Conservation (phyloP, 306 rosid genomes). For the Begonia masoniana region DNA sequence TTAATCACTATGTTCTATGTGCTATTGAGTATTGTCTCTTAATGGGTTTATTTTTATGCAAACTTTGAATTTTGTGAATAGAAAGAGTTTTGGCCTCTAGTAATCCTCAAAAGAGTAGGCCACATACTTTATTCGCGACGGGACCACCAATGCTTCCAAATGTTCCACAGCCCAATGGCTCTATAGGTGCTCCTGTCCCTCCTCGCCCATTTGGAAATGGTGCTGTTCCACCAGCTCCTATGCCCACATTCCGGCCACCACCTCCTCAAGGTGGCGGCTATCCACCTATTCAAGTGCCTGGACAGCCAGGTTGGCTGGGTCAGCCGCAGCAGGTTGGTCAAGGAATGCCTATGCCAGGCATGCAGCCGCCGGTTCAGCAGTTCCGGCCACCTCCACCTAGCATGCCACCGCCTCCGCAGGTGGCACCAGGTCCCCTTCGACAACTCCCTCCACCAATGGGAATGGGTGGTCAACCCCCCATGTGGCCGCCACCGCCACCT, state of each 20-base stretch:
- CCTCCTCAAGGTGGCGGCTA: constrained; percentile 63
- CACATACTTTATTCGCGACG: constrained; percentile 87
- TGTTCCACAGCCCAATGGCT: constrained; percentile 54
- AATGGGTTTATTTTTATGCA: constrained; percentile 2
- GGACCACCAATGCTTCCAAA: constrained; percentile 79
- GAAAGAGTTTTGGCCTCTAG: constrained; percentile 99
- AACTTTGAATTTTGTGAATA: constrained; percentile 14
- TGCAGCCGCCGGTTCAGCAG: constrained; percentile 78
- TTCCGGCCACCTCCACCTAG: constrained; percentile 63
- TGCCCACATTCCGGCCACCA: constrained; percentile 61
- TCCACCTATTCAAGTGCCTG: constrained; percentile 55
- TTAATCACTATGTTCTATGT: background rate
- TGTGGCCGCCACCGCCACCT: constrained; percentile 80
- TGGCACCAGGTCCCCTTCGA: constrained; percentile 39
- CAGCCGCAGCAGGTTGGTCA: constrained; percentile 72
- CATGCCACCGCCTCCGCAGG: constrained; percentile 80
- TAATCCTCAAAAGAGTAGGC: constrained; percentile 89
- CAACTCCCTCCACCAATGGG: constrained; percentile 79
- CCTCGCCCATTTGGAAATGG: constrained; percentile 88
- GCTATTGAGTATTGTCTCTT: background rate
- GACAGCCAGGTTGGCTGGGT: constrained; percentile 63
- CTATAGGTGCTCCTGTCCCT: constrained; percentile 38
- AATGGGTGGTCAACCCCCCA: constrained; percentile 63
- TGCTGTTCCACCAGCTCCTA: constrained; percentile 29
- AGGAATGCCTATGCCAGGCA: constrained; percentile 26